A percentile compares a stretch with the other conserved stretches of the same genome.
phyloP scores from a whole-genome alignment of 164 flowering plant genomes.

The Buxus sempervirens region DNA sequence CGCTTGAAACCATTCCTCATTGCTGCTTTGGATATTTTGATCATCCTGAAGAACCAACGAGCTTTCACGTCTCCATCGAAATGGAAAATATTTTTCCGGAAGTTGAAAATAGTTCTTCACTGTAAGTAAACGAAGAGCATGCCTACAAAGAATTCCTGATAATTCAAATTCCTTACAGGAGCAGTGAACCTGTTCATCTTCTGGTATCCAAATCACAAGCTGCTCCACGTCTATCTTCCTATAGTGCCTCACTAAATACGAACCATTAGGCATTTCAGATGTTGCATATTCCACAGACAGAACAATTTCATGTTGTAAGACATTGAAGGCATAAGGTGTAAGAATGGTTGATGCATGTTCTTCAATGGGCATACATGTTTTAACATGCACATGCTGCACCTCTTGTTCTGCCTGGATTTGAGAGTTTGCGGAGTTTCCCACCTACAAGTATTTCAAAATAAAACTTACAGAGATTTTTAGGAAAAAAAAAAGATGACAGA shows the following conservation, averaged over 20 bases:
- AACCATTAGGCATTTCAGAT: slow-evolving; percentile 53
- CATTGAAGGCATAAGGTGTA: slow-evolving; percentile 62
- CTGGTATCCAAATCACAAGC: slow-evolving; percentile 51
- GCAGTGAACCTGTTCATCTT: slow-evolving; percentile 56
- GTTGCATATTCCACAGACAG: slow-evolving; percentile 57
- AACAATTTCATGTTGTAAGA: slow-evolving; percentile 52
- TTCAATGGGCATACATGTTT: slow-evolving; percentile 61
- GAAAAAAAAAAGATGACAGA: not conserved
- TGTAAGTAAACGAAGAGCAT: slow-evolving; percentile 50
- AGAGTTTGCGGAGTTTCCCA: slow-evolving; percentile 32
- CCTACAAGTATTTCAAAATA: slow-evolving; percentile 28
- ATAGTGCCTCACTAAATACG: slow-evolving; percentile 52
- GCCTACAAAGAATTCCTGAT: slow-evolving; percentile 66
- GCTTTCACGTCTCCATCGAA: slow-evolving; percentile 51
- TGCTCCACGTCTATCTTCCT: slow-evolving; percentile 55
- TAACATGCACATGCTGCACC: slow-evolving; percentile 32
- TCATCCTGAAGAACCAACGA: slow-evolving; percentile 28
- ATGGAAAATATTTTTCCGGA: slow-evolving; percentile 55
- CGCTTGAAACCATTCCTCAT: slow-evolving; percentile 40
- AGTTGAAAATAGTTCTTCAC: slow-evolving; percentile 62
- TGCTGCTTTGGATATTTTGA: slow-evolving; percentile 18
- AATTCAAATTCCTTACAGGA: slow-evolving; percentile 68
- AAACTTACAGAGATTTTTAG: not conserved
- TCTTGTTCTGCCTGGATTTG: slow-evolving; percentile 34
- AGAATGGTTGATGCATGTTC: slow-evolving; percentile 58